A percentile compares a stretch with the other conserved stretches of the same genome.
Evolutionary conservation across 1,284 basidiomycete genomes (phyloP).

Genomic region (Cryptococcus sp.): DNA sequence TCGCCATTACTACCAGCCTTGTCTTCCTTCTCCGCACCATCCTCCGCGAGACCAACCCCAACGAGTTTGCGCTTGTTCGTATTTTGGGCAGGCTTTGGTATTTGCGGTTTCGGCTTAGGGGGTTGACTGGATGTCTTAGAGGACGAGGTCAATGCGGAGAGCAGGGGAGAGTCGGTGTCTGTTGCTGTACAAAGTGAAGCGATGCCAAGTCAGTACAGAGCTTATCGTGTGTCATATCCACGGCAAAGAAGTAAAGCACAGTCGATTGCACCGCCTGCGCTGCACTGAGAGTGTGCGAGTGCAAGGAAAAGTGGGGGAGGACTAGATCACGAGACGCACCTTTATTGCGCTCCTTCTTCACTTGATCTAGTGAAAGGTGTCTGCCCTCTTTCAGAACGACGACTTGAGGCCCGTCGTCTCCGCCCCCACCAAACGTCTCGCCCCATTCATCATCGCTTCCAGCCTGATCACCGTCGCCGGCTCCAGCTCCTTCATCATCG

Average conservation of each 20-base stretch:
- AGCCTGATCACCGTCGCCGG: conserved; percentile 39
- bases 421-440: conserved; percentile 69
- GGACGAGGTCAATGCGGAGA: too few relatives aligned
- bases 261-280: too few relatives aligned
- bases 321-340: conserved; percentile 57
- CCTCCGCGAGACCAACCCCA: conserved; percentile 14
- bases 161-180: too few relatives aligned
- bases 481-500: conserved; percentile 34
- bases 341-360: conserved; percentile 71
- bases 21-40: conserved; percentile 9
- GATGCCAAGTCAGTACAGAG: too few relatives aligned
- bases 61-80: conserved; percentile 45
- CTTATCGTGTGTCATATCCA: too few relatives aligned
- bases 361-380: conserved; percentile 73
- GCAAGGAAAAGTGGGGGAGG: too few relatives aligned
- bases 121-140: neutral
- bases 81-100: conserved; percentile 17
- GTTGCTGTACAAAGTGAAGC: too few relatives aligned
- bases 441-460: conserved; percentile 71
- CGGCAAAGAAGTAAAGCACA: too few relatives aligned
- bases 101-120: conserved; percentile 13
- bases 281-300: too few relatives aligned
- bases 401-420: conserved; percentile 79
- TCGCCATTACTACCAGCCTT: conserved; percentile 9
- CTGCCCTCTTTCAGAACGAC: conserved; percentile 82